These are phyloP conservation scores for Echinosophora koreensis DNA, from an alignment of 306 rosid genomes.

Conservation along the genomic window DNA sequence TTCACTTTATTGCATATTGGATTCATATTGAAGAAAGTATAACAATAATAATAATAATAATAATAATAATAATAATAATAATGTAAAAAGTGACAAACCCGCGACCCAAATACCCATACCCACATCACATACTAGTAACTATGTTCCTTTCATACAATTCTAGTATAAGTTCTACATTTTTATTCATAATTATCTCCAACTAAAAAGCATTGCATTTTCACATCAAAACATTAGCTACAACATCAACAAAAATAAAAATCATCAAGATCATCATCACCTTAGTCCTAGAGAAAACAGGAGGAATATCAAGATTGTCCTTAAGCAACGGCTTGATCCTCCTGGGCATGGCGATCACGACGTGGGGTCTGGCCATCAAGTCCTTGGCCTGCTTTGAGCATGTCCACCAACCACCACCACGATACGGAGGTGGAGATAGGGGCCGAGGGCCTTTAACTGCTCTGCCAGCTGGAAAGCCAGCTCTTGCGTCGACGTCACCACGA, in stretches of 20 bases:
- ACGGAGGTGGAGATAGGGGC: slow-evolving; percentile 68
- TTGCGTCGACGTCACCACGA: slow-evolving; percentile 84
- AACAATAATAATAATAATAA: no score
- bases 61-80: no score
- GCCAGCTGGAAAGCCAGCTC: slow-evolving; percentile 85
- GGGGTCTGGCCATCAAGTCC: slow-evolving; percentile 72
- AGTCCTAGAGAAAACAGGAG: slow-evolving; percentile 67
- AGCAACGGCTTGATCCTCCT: slow-evolving; percentile 83
- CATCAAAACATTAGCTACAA: background rate
- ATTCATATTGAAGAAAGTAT: no score
- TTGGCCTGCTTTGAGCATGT: slow-evolving; percentile 67
- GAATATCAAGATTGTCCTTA: slow-evolving; percentile 69
- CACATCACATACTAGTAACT: no score
- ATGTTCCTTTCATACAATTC: no score
- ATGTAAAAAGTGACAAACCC: no score
- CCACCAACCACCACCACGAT: slow-evolving; percentile 85
- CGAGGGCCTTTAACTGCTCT: slow-evolving; percentile 83
- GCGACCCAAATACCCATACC: no score
- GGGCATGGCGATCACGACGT: slow-evolving; percentile 84
- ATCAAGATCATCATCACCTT: slow-evolving; percentile 60
- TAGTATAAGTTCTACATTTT: background rate
- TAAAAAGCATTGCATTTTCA: background rate
- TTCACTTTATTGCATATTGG: no score
- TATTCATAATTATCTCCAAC: background rate
- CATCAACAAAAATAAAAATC: background rate